Percentiles rank a stretch among this genome's conserved stretches.
phyloP scores from a whole-genome alignment of 176 grass and related monocot genomes.

The Ampelocalamus luodianensis region DNA sequence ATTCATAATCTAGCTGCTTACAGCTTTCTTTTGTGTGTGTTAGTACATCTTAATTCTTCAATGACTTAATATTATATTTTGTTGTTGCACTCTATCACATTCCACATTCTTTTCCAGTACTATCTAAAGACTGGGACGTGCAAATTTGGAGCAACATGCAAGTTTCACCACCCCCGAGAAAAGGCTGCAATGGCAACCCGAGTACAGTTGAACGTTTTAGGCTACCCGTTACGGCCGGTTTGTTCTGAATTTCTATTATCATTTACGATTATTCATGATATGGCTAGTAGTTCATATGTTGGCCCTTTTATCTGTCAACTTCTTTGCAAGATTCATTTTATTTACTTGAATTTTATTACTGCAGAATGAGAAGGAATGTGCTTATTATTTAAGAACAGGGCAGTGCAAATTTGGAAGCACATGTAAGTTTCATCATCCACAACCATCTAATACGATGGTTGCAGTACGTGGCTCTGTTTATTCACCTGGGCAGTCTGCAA shows the following conservation, averaged over 20 bases:
- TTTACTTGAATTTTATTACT: constrained; percentile 54
- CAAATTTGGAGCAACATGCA: constrained; percentile 97
- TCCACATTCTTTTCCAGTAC: constrained; percentile 57
- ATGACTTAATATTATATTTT: background rate
- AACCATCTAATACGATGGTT: constrained; percentile 73
- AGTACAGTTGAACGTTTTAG: constrained; percentile 72
- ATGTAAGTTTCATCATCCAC: constrained; percentile 90
- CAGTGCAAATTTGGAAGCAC: constrained; percentile 90
- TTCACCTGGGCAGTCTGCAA: constrained; percentile 63
- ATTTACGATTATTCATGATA: background rate
- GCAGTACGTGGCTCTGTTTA: constrained; percentile 68
- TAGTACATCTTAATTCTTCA: constrained; percentile 7
- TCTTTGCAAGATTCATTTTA: constrained; percentile 20
- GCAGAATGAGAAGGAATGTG: constrained; percentile 87
- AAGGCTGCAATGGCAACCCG: constrained; percentile 77
- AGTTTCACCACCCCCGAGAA: constrained; percentile 89
- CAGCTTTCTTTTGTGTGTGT: background rate
- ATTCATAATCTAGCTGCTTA: constrained; percentile 6
- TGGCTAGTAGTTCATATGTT: constrained; percentile 4
- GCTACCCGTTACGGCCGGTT: constrained; percentile 79
- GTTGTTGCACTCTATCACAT: constrained; percentile 2
- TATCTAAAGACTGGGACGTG: constrained; percentile 90
- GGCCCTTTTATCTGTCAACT: constrained; percentile 26
- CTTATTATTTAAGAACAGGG: constrained; percentile 87
- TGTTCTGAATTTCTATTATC: constrained; percentile 44